These are phyloP conservation scores for Lolium perenne DNA, from an alignment of 176 grass and related monocot genomes.

Conservation along the genomic window DNA sequence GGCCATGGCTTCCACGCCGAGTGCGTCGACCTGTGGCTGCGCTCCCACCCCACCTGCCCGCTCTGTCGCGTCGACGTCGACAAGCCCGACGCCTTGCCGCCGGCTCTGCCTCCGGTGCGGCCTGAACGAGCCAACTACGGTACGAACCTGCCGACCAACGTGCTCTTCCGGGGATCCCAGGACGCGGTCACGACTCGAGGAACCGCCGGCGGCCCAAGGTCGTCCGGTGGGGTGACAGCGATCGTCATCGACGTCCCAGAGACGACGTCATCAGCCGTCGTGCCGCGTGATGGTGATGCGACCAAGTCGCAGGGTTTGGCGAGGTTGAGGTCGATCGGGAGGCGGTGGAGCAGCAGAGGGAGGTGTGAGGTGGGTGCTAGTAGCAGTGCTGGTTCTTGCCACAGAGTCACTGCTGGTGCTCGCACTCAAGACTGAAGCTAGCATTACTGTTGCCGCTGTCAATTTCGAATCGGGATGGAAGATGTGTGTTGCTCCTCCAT, in stretches of 20 bases:
- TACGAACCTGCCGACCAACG: conserved; percentile 65
- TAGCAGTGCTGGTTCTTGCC: conserved; percentile 47
- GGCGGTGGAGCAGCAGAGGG: conserved; percentile 47
- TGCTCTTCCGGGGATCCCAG: conserved; percentile 59
- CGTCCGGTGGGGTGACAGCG: conserved; percentile 33
- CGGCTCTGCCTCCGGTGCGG: conserved; percentile 52
- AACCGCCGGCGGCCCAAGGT: conserved; percentile 5
- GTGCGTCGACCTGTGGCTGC: conserved; percentile 70
- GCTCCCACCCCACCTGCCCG: conserved; percentile 71
- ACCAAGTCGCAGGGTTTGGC: conserved; percentile 15
- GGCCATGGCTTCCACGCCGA: conserved; percentile 77
- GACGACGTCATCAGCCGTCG: conserved; percentile 43
- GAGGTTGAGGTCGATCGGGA: conserved; percentile 39
- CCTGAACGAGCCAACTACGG: conserved; percentile 62
- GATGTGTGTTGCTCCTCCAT: neutral
- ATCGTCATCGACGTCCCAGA: conserved; percentile 64
- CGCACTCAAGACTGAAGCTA: neutral
- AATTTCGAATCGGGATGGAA: neutral
- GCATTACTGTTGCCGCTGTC: conserved; percentile 36
- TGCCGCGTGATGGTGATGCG: neutral
- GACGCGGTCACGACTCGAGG: conserved; percentile 7
- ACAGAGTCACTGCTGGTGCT: conserved; percentile 32
- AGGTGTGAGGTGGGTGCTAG: conserved; percentile 41
- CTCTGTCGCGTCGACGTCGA: conserved; percentile 69
- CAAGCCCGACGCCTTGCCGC: conserved; percentile 36